A percentile compares a stretch with the other conserved stretches of the same genome.
Evolutionary conservation across 2,329 filamentous ascomycete species (phyloP).

Genomic region (Podosphaera fusca): DNA sequence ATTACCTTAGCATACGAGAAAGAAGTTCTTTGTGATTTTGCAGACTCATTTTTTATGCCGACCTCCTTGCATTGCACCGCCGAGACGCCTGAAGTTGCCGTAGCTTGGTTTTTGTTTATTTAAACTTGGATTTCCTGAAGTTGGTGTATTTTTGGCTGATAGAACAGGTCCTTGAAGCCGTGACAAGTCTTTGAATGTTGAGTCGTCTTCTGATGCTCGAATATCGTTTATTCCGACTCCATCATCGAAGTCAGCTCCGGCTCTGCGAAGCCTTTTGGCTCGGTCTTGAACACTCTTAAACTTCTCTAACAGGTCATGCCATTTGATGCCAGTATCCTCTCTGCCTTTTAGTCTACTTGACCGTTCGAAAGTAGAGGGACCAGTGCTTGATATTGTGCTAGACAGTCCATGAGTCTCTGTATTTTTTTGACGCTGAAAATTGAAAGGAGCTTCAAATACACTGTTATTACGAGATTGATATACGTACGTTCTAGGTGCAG

Average conservation of each 20-base stretch:
- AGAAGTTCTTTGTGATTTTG: background rate
- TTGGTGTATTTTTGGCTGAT: conserved; percentile 26
- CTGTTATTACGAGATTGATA: conserved; percentile 16
- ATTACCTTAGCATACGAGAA: background rate
- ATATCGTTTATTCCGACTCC: conserved; percentile 10
- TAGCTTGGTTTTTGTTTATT: conserved; percentile 39
- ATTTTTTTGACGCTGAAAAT: conserved; percentile 13
- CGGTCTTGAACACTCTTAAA: conserved; percentile 81
- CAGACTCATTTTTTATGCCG: conserved; percentile 24
- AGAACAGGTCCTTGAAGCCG: conserved; percentile 18
- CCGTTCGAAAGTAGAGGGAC: conserved; percentile 39
- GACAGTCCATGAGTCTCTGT: conserved; percentile 15
- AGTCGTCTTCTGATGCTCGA: conserved; percentile 12
- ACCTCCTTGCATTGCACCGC: conserved; percentile 40
- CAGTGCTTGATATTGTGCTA: conserved; percentile 24
- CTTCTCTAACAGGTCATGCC: conserved; percentile 83
- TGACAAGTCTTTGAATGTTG: conserved; percentile 18
- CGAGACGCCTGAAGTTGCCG: conserved; percentile 45
- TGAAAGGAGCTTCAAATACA: conserved; percentile 15
- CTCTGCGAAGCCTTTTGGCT: conserved; percentile 46
- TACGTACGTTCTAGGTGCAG: conserved; percentile 55
- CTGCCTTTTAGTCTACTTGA: conserved; percentile 56
- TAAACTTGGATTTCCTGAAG: conserved; percentile 18
- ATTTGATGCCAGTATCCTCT: conserved; percentile 68
- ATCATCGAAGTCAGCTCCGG: conserved; percentile 22